Percentiles rank a stretch among this genome's conserved stretches.
phyloP scores from a whole-genome alignment of 2,329 filamentous ascomycete species.

The Paecilomyces niveus region DNA sequence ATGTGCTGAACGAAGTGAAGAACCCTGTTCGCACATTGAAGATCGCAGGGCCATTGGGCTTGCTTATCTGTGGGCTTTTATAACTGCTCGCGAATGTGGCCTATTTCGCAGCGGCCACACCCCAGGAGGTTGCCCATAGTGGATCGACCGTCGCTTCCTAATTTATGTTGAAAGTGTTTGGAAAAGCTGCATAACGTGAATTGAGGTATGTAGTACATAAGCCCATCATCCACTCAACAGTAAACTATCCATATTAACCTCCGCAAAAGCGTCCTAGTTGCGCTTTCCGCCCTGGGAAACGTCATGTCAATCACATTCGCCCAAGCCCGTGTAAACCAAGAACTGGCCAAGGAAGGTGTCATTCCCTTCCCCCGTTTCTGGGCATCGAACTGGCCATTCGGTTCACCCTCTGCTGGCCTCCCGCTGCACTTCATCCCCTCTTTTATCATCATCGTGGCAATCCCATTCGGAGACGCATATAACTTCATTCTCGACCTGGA shows the following conservation, averaged over 20 bases:
- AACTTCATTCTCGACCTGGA: conserved; percentile 24
- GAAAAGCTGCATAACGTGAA: conserved; percentile 11
- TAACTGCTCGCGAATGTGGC: conserved; percentile 63
- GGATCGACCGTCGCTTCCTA: conserved; percentile 37
- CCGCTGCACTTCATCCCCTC: conserved; percentile 60
- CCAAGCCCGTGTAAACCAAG: conserved; percentile 59
- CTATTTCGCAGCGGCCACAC: conserved; percentile 52
- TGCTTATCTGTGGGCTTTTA: conserved; percentile 51
- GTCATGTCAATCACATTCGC: conserved; percentile 63
- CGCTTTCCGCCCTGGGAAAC: conserved; percentile 61
- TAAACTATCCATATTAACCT: conserved; percentile 35
- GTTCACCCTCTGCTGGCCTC: conserved; percentile 54
- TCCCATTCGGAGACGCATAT: conserved; percentile 47
- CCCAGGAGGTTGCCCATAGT: conserved; percentile 33
- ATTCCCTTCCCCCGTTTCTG: conserved; percentile 57
- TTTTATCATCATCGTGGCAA: conserved; percentile 59
- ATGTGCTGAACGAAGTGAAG: conserved; percentile 53
- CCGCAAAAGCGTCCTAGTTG: conserved; percentile 52
- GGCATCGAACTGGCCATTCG: conserved; percentile 58
- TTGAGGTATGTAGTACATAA: not conserved
- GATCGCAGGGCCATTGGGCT: conserved; percentile 56
- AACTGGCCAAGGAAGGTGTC: conserved; percentile 60
- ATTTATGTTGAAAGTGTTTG: conserved; percentile 39
- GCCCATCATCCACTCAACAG: not conserved
- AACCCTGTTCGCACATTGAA: conserved; percentile 59